Conservation (phyloP, 148 eudicot genomes). For the Chenopodium berlandieri region DNA sequence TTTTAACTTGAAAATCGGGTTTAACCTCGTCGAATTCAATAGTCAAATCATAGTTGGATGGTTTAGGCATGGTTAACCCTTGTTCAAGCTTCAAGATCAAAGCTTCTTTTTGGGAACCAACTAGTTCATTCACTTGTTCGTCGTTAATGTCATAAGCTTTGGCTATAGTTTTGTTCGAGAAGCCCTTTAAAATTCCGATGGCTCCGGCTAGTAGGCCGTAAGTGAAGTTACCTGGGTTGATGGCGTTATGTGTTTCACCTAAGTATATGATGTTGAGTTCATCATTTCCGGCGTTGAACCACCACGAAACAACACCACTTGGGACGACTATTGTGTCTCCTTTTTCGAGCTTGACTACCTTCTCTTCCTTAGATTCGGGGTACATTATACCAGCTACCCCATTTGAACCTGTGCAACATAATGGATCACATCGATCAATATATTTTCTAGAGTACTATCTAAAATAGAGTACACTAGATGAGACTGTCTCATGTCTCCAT, state of each 20-base stretch:
- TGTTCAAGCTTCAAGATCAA: slow-evolving; percentile 27
- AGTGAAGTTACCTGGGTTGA: slow-evolving; percentile 32
- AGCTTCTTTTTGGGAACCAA: slow-evolving; percentile 22
- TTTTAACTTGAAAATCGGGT: slow-evolving; percentile 1
- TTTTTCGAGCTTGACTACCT: slow-evolving; percentile 32
- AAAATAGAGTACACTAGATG: too few species aligned
- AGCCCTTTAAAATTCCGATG: slow-evolving; percentile 28
- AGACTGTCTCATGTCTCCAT: too few species aligned
- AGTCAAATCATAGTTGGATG: not conserved
- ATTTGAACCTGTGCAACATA: slow-evolving; percentile 6
- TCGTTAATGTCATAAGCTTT: slow-evolving; percentile 25
- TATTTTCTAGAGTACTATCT: too few species aligned
- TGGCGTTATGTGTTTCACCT: slow-evolving; percentile 34
- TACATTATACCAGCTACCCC: slow-evolving; percentile 34
- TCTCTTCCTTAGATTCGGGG: slow-evolving; percentile 28
- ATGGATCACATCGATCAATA: too few species aligned
- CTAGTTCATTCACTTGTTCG: slow-evolving; percentile 25
- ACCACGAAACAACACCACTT: slow-evolving; percentile 46
- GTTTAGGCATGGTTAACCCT: slow-evolving; percentile 13
- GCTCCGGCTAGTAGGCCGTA: slow-evolving; percentile 39
- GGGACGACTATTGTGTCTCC: slow-evolving; percentile 40
- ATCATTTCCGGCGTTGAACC: slow-evolving; percentile 48
- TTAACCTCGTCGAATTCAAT: slow-evolving; percentile 1
- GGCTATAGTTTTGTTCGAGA: slow-evolving; percentile 28
- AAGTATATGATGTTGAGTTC: slow-evolving; percentile 32